Conservation (phyloP, 1,139 yeast species). For the Kurtzmaniella quercitrusa region DNA sequence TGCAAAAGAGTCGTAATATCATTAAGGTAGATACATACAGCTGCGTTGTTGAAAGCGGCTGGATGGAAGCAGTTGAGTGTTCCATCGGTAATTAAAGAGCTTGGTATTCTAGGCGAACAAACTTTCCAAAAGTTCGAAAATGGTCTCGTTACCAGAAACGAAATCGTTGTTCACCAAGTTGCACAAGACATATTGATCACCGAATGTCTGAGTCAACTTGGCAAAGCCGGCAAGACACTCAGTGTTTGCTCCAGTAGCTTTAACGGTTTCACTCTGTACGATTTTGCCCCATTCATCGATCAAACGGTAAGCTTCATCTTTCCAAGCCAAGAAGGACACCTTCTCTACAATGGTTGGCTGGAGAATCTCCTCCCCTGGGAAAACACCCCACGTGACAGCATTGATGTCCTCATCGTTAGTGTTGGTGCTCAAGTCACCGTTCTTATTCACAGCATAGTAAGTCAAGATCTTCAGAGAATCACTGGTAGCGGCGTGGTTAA, state of each 20-base stretch:
- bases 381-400: conserved; percentile 43
- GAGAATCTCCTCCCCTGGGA: conserved; percentile 86
- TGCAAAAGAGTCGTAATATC: conserved; percentile 2
- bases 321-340: conserved; percentile 90
- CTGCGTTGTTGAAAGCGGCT: conserved; percentile 3
- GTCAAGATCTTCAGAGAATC: conserved; percentile 50
- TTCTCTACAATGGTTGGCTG: conserved; percentile 94
- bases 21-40: conserved; percentile 1
- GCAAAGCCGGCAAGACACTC: conserved; percentile 22
- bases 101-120: background rate
- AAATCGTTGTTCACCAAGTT: conserved; percentile 92
- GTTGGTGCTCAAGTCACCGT: conserved; percentile 59
- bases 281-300: conserved; percentile 76
- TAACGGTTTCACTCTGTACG: conserved; percentile 35
- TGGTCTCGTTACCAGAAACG: conserved; percentile 43
- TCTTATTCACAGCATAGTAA: conserved; percentile 70
- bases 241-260: conserved; percentile 34
- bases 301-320: conserved; percentile 86
- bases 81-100: background rate
- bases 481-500: conserved; percentile 28
- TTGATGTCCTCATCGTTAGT: conserved; percentile 67
- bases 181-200: conserved; percentile 66
- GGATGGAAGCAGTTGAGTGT: conserved; percentile 2
- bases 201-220: conserved; percentile 45
- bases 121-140: conserved; percentile 35